Percentiles rank a stretch among this genome's conserved stretches.
phyloP scores from a whole-genome alignment of 495 filamentous ascomycete genomes.

The Penicillium tannophilum region DNA sequence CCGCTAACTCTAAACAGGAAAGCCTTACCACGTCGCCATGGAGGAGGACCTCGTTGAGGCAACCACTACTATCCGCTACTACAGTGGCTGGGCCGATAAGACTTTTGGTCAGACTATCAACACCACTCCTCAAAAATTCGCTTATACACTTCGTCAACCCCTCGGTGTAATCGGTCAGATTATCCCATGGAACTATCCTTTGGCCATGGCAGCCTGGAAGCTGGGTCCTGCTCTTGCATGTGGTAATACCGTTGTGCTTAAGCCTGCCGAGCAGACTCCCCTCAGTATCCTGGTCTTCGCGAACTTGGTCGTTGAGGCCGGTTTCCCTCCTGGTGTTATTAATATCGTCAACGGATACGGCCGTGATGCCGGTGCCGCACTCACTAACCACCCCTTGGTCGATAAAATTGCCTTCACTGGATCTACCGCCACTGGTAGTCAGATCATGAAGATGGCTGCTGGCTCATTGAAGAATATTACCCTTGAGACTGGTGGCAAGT shows the following conservation, averaged over 20 bases:
- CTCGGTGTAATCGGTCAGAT: constrained; percentile 90
- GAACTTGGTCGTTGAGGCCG: constrained; percentile 78
- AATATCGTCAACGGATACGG: constrained; percentile 87
- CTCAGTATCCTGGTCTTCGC: constrained; percentile 79
- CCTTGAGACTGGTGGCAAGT: constrained; percentile 89
- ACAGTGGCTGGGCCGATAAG: constrained; percentile 91
- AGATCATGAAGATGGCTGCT: constrained; percentile 87
- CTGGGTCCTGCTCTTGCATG: constrained; percentile 53
- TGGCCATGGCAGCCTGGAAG: constrained; percentile 86
- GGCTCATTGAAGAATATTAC: constrained; percentile 43
- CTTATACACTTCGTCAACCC: constrained; percentile 86
- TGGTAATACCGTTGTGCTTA: constrained; percentile 84
- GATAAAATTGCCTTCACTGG: constrained; percentile 94
- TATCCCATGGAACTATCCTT: constrained; percentile 93
- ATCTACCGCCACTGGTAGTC: constrained; percentile 73
- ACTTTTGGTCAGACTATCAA: constrained; percentile 87
- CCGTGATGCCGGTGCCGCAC: constrained; percentile 70
- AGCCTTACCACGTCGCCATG: constrained; percentile 75
- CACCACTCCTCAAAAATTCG: constrained; percentile 75
- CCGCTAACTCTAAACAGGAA: constrained; percentile 40
- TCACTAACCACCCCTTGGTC: constrained; percentile 71
- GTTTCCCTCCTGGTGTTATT: constrained; percentile 86
- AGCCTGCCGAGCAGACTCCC: constrained; percentile 90
- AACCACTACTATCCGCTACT: constrained; percentile 72
- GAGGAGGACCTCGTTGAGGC: constrained; percentile 74